Conservation (phyloP, 176 grass and related monocot species). For the Tuctoria greenei region DNA sequence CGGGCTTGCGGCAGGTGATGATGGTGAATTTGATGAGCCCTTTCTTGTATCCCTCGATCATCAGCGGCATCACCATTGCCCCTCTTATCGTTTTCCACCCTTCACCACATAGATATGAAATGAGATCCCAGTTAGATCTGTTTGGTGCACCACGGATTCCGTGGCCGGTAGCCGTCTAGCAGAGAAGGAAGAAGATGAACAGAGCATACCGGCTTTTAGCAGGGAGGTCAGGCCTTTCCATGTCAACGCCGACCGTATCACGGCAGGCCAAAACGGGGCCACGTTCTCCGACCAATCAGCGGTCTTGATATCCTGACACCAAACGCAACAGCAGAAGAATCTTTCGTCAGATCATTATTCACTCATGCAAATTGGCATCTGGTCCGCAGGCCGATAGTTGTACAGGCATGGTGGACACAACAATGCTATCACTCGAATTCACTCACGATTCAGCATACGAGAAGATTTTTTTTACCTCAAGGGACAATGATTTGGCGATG, state of each 20-base stretch:
- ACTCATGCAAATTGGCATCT: not conserved
- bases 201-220: constrained; percentile 54
- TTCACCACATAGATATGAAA: not conserved
- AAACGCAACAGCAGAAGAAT: not conserved
- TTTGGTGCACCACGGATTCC: not conserved
- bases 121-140: not conserved
- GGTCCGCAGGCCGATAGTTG: not conserved
- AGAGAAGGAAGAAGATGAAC: not conserved
- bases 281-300: constrained; percentile 95
- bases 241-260: constrained; percentile 80
- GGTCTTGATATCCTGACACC: constrained; percentile 75
- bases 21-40: constrained; percentile 85
- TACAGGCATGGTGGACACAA: not conserved
- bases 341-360: constrained; percentile 2
- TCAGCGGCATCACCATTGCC: constrained; percentile 91
- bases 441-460: not conserved
- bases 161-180: not conserved
- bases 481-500: constrained; percentile 65
- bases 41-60: constrained; percentile 93
- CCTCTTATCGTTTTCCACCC: constrained; percentile 98
- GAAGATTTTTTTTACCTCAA: constrained; percentile 52
- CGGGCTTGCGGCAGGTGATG: constrained; percentile 79
- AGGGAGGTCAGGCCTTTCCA: constrained; percentile 87
- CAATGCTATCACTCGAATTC: not conserved
- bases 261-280: constrained; percentile 96